These are phyloP conservation scores for Sarocladium kiliense DNA, from an alignment of 2,329 filamentous ascomycete genomes.

Conservation along the genomic window DNA sequence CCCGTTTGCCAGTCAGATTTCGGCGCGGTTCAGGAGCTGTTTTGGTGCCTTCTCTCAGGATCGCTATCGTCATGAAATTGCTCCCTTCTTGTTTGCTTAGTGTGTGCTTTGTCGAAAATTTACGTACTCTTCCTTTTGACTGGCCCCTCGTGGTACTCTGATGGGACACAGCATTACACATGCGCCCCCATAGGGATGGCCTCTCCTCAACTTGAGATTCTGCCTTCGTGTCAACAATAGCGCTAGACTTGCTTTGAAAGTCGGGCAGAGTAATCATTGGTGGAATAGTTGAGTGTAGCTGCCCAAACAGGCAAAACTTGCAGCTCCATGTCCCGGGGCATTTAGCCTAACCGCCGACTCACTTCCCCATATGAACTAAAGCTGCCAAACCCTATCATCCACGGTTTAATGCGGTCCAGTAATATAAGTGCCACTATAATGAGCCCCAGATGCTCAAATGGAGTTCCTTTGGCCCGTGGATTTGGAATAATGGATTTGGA, in stretches of 20 bases:
- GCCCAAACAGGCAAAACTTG: background rate
- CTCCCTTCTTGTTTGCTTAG: background rate
- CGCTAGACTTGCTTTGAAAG: no score
- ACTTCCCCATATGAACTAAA: background rate
- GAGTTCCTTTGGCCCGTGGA: background rate
- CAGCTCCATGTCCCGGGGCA: background rate
- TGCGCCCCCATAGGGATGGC: no score
- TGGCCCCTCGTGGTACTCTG: no score
- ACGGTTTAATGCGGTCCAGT: background rate
- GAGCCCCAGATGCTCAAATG: background rate
- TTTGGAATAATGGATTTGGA: background rate
- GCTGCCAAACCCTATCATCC: background rate
- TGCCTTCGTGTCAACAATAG: no score
- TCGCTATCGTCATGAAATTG: background rate
- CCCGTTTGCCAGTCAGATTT: background rate
- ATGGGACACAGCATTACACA: no score
- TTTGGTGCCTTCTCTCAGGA: conserved; percentile 3
- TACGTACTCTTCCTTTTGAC: background rate
- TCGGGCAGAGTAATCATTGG: no score
- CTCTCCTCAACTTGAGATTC: no score
- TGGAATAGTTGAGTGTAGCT: background rate
- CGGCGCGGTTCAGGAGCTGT: background rate
- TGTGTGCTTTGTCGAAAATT: background rate
- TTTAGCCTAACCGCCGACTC: conserved; percentile 6
- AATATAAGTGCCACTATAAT: background rate